A percentile compares a stretch with the other conserved stretches of the same genome.
Conservation (phyloP, 331 rosid species). For the Quercus tomentella region DNA sequence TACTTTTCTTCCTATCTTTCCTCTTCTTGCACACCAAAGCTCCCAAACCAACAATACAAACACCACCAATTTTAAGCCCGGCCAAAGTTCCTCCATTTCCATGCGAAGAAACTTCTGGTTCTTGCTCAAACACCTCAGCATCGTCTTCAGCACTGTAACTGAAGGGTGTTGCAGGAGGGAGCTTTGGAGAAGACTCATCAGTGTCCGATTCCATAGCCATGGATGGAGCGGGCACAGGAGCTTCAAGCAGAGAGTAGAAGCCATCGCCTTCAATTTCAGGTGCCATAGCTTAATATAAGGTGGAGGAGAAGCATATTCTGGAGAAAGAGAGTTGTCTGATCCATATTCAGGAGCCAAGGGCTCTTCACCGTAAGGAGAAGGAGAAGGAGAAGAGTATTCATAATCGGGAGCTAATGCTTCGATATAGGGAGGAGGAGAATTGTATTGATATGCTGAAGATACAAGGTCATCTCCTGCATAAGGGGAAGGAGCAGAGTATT, state of each 20-base stretch:
- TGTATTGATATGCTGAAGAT: background rate
- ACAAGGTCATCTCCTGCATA: background rate
- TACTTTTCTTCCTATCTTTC: background rate
- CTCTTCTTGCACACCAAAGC: slow-evolving; percentile 18
- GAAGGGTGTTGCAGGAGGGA: background rate
- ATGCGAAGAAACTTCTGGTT: background rate
- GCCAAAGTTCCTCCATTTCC: background rate
- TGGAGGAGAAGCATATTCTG: background rate
- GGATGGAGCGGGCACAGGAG: slow-evolving; percentile 3
- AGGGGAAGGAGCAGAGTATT: too few species aligned
- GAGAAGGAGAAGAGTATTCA: background rate
- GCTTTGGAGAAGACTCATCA: background rate
- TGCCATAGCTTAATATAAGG: background rate
- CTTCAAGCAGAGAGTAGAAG: background rate
- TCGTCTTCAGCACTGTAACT: slow-evolving; percentile 19
- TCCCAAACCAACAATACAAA: slow-evolving; percentile 30
- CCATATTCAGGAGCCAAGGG: background rate
- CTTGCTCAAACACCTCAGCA: background rate
- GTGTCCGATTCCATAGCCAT: background rate
- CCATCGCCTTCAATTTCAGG: background rate
- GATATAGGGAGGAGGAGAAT: background rate
- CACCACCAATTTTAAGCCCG: slow-evolving; percentile 6
- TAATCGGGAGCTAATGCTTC: background rate
- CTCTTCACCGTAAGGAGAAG: background rate
- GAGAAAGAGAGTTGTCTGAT: background rate